Base-by-base conservation (phyloP, 306 rosid genomes). In the Lathyrus tuberosus region DNA sequence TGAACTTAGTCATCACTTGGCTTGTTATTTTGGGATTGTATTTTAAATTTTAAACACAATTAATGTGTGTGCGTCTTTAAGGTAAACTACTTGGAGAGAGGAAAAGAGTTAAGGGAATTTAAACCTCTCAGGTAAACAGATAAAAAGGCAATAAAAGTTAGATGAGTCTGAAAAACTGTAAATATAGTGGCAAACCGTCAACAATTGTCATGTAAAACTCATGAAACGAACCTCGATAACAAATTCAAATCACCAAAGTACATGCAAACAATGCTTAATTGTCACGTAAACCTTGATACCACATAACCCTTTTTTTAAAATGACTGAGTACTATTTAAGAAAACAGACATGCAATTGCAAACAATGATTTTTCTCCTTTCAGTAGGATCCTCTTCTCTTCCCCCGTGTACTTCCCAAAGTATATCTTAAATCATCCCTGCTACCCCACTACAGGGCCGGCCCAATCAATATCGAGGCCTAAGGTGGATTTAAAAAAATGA, bases 121-220 rank as follows among this genome's bases (percentile, higher is more conserved):
- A 30, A 42, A 46, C 20, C 11, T 9, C 5, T 8, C 20, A 30
- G 13, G 7, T 28, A 43, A 8, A 31, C 28, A 3, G 2, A 31
- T 28, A 28, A 31, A 58, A 31, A 30, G 41, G 35, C 64, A n/a
- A 59, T 7, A 31, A 59, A 61, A 38, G 20, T 37, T 38, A 17
- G 9, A 3, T 38, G 48, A 37, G 14, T 6, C 15, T 5, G 5
- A 9, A 20, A 62, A 62, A 17, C 15, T 17, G 42, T 44, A 46
- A 65, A 65, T n/a, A 35, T n/a, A 15, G 3, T 28, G 42, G 2
- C 0, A 46, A n/a, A 46, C 24, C 5, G 28, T 46, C 35, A 28
- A 26, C 35, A 46, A 26, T 18, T 22, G 16, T 14, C 57, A 65
- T 46, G 58, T 15, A 30, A 65, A 46, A 65, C 42, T 65, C 58